Evolutionary conservation across 2,329 filamentous ascomycete genomes (phyloP).

Genomic region (Pyrenophora seminiperda): DNA sequence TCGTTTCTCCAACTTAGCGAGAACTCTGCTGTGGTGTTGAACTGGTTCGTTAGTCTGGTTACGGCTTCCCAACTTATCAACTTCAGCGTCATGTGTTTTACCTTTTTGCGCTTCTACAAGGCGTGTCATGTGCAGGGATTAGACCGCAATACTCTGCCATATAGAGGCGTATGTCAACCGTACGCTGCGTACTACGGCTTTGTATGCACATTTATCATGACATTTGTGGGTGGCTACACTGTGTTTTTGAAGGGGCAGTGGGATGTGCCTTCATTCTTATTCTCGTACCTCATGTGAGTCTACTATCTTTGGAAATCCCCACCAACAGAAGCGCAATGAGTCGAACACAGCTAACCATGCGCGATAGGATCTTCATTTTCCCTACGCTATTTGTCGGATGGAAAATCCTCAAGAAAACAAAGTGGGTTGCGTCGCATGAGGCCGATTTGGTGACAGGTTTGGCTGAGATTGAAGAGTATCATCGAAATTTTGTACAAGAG

Average conservation of each 20-base stretch:
- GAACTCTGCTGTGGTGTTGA: constrained; percentile 69
- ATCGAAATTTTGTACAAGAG: constrained; percentile 61
- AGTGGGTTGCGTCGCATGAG: constrained; percentile 60
- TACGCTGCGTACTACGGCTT: constrained; percentile 72
- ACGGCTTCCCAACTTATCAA: constrained; percentile 68
- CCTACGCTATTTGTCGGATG: constrained; percentile 71
- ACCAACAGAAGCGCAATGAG: neutral
- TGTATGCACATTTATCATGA: constrained; percentile 69
- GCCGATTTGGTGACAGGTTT: constrained; percentile 68
- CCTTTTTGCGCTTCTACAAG: constrained; percentile 73
- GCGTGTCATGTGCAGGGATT: constrained; percentile 73
- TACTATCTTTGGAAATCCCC: neutral
- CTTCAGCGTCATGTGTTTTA: constrained; percentile 63
- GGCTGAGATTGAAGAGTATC: constrained; percentile 71
- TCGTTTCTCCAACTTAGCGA: constrained; percentile 77
- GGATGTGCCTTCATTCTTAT: constrained; percentile 72
- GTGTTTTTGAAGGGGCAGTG: constrained; percentile 74
- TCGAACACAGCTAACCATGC: neutral
- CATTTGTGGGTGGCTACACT: constrained; percentile 74
- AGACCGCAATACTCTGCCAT: constrained; percentile 69
- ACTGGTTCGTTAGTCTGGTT: constrained; percentile 75
- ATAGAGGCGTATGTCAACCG: constrained; percentile 71
- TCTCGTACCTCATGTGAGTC: constrained; percentile 56
- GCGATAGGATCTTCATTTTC: constrained; percentile 69
- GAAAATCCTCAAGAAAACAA: constrained; percentile 72